These are phyloP conservation scores for Bacidia gigantensis DNA, from an alignment of 495 filamentous ascomycete genomes.

Conservation along the genomic window DNA sequence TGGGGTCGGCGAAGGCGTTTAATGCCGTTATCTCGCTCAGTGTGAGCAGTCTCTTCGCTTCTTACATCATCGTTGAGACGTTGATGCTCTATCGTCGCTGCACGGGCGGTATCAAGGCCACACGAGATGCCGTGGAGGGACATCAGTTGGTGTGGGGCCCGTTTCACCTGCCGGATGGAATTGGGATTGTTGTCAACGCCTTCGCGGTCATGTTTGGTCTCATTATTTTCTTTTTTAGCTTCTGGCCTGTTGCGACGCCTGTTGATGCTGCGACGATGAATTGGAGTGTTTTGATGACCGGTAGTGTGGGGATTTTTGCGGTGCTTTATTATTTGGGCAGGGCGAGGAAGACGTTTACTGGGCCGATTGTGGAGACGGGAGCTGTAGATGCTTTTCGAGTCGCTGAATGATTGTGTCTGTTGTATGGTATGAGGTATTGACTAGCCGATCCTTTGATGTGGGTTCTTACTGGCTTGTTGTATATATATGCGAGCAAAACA, in stretches of 20 bases:
- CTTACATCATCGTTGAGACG: slow-evolving; percentile 29
- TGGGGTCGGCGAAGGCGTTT: slow-evolving; percentile 34
- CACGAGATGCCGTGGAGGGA: too few relatives aligned
- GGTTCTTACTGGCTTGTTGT: too few relatives aligned
- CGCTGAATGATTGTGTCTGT: too few relatives aligned
- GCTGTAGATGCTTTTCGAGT: too few relatives aligned
- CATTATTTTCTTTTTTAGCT: slow-evolving; percentile 33
- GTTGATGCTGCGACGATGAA: slow-evolving; percentile 29
- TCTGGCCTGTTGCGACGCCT: slow-evolving; percentile 29
- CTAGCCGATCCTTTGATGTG: too few relatives aligned
- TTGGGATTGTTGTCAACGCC: slow-evolving; percentile 32
- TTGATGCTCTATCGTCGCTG: slow-evolving; percentile 36
- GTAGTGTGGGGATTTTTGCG: slow-evolving; percentile 30
- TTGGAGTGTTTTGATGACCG: slow-evolving; percentile 29
- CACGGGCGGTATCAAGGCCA: slow-evolving; percentile 23
- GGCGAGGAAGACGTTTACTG: slow-evolving; percentile 29
- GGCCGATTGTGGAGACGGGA: slow-evolving; percentile 28
- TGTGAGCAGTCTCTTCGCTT: slow-evolving; percentile 30
- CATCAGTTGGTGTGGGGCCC: slow-evolving; percentile 33
- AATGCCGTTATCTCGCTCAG: slow-evolving; percentile 33
- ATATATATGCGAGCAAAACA: too few relatives aligned
- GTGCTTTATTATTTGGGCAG: slow-evolving; percentile 29
- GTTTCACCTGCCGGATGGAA: slow-evolving; percentile 31
- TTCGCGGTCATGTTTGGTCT: slow-evolving; percentile 26
- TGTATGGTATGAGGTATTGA: too few relatives aligned